A percentile compares a stretch with the other conserved stretches of the same genome.
phyloP scores from a whole-genome alignment of 345 rosid genomes.

The Stellera chamaejasme region DNA sequence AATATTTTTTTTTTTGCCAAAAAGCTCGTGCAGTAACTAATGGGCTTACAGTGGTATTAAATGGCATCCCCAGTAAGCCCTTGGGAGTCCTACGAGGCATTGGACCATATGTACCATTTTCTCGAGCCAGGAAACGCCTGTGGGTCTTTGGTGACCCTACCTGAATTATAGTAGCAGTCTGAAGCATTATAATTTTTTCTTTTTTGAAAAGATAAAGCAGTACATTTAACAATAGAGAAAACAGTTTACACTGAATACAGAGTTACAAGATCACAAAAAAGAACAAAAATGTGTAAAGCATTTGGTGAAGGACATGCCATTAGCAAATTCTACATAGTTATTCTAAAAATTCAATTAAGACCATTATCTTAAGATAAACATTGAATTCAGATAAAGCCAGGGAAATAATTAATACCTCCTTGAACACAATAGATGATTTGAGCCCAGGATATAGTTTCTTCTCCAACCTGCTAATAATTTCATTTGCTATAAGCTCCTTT shows the following conservation, averaged over 20 bases:
- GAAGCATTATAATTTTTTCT: not conserved
- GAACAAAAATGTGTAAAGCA: not conserved
- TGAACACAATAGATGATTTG: conserved; percentile 56
- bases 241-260: conserved; percentile 2
- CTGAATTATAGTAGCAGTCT: conserved; percentile 20
- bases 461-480: conserved; percentile 71
- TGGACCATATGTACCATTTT: conserved; percentile 88
- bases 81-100: conserved; percentile 80
- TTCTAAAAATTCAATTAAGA: not conserved
- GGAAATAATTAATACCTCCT: conserved; percentile 48
- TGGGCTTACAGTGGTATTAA: conserved; percentile 74
- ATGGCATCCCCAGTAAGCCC: conserved; percentile 96
- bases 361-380: not conserved
- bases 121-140: conserved; percentile 75
- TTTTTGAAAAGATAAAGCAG: too few species aligned
- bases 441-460: conserved; percentile 78
- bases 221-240: not conserved
- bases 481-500: conserved; percentile 56
- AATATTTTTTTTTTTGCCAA: not conserved
- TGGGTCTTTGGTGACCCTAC: conserved; percentile 93
- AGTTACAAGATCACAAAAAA: not conserved
- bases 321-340: not conserved
- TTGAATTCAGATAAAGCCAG: not conserved
- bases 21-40: not conserved
- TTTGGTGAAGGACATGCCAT: not conserved